Percentiles rank a stretch among this genome's conserved stretches.
Conservation (phyloP, 371 early-diverging fungal genomes). For the Lichtheimia hyalospora region DNA sequence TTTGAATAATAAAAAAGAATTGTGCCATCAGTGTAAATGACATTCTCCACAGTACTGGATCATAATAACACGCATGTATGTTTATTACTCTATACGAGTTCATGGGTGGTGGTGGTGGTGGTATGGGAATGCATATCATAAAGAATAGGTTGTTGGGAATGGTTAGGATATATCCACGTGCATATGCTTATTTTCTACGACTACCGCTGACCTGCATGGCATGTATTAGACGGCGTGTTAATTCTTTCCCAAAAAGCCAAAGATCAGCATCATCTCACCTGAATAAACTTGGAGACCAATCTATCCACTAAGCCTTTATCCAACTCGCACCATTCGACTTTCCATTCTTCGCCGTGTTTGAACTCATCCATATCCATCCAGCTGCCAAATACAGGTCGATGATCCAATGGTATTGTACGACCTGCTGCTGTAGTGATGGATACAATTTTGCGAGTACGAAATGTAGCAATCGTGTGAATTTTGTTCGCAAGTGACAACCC, state of each 20-base stretch:
- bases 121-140: too few relatives aligned
- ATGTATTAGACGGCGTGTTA: background rate
- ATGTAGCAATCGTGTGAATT: constrained; percentile 49
- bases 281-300: constrained; percentile 34
- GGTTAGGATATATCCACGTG: too few relatives aligned
- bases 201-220: constrained; percentile 5
- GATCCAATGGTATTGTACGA: constrained; percentile 37
- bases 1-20: too few relatives aligned
- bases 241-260: too few relatives aligned
- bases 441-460: constrained; percentile 44
- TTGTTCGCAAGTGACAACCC: constrained; percentile 44
- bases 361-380: constrained; percentile 47
- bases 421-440: constrained; percentile 42
- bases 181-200: background rate
- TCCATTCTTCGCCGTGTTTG: constrained; percentile 46
- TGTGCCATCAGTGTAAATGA: too few relatives aligned
- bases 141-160: too few relatives aligned
- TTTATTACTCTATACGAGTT: too few relatives aligned
- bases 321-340: constrained; percentile 40
- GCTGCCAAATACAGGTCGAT: constrained; percentile 38
- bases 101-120: too few relatives aligned
- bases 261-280: constrained; percentile 15
- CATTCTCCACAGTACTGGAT: too few relatives aligned
- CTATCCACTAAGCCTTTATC: constrained; percentile 39
- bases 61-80: too few relatives aligned